Base-by-base conservation (phyloP, 257 asterid genomes). In the Solanum dulcamara region DNA sequence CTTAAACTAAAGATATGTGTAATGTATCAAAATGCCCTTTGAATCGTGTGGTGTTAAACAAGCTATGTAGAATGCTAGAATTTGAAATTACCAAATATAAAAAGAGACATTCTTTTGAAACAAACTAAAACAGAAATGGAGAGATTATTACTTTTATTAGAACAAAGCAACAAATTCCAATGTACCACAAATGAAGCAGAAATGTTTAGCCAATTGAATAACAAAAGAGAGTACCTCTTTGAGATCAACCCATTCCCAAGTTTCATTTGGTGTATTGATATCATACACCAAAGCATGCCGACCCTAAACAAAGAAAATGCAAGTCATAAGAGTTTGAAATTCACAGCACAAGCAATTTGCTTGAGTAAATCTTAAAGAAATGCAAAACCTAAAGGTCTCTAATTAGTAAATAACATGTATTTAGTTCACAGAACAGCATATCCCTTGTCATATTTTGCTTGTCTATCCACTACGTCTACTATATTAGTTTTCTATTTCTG, bases 281-380 rank as follows among this genome's bases (percentile, higher is more conserved):
- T 93, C 97, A 91, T 96, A 96, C 82, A 95, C 96, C 92, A 96
- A 87, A 75, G 97, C 93, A 95, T 96, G 97, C 79, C 92, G 93
- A 55, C 98, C 99, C 99, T 96, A 92, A 85, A 88, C 9, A 33
- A 88, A 50, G 80, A 82, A 79, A 44, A 66, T 75, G 71, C 83
- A 62, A 79, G 59, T 81, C 59, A 62, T 71, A 48, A 28, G 30
- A 64, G 66, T 53, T 7, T 11, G 30, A n/a, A 72, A 55, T 80
- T 83, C 81, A 48, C 7, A 30, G 48, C 53, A 26, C 81, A 55
- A 40, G 14, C 64, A 57, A n/a, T 53, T 55, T 44, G 51, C 59
- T 44, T 26, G 32, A 28, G 59, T 77, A 44, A 50, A 3, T n/a
- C 28, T 48, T 30, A 79, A 50, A 79, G 44, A 15, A 48, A 77